Conservation (phyloP, 495 filamentous ascomycete species). For the Aspergillus wentii region DNA sequence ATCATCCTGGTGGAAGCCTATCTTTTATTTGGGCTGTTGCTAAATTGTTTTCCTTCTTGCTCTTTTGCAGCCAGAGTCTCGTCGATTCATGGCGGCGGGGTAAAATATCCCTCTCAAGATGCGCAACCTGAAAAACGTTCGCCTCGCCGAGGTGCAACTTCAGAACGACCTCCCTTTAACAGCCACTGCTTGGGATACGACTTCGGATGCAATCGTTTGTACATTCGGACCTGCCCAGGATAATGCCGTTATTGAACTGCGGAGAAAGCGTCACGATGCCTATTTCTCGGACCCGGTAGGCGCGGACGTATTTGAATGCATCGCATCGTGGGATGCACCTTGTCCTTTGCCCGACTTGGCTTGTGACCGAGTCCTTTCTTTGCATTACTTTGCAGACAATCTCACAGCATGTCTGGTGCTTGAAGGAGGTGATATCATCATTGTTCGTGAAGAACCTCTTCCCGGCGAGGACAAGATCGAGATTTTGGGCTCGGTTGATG, state of each 20-base stretch:
- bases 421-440: conserved; percentile 85
- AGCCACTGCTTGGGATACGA: conserved; percentile 71
- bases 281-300: conserved; percentile 29
- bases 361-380: conserved; percentile 64
- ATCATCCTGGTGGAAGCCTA: background rate
- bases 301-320: conserved; percentile 38
- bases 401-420: conserved; percentile 73
- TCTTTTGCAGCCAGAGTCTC: conserved; percentile 2
- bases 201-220: conserved; percentile 65
- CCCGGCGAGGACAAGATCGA: conserved; percentile 73
- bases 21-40: conserved; percentile 6
- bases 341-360: conserved; percentile 63
- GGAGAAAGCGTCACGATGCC: conserved; percentile 35
- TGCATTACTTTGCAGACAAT: conserved; percentile 83
- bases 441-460: conserved; percentile 73
- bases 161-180: conserved; percentile 55
- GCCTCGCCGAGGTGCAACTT: conserved; percentile 52
- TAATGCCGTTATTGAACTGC: conserved; percentile 61
- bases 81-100: conserved; percentile 38
- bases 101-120: conserved; percentile 45
- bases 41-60: conserved; percentile 4
- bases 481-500: conserved; percentile 89
- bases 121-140: conserved; percentile 75
- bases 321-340: conserved; percentile 85
- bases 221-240: conserved; percentile 66